Conservation (phyloP, 768 basidiomycete genomes). For the Amanita molliuscula region DNA sequence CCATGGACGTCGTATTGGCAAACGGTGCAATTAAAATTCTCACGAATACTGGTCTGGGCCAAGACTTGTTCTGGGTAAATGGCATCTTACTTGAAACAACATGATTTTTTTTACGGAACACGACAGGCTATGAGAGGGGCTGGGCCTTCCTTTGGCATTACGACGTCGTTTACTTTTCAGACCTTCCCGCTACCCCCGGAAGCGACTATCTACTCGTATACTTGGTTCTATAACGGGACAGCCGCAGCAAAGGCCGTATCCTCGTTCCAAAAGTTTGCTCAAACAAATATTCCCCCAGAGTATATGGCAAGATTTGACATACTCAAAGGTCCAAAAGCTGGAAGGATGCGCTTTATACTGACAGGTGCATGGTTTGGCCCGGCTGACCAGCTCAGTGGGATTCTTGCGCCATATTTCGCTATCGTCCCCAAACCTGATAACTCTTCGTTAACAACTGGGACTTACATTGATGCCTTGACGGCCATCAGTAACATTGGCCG, state of each 20-base stretch:
- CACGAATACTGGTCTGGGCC: conserved; percentile 18
- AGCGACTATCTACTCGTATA: conserved; percentile 25
- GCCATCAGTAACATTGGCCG: conserved; percentile 16
- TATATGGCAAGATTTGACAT: background rate
- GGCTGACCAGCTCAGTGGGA: conserved; percentile 4
- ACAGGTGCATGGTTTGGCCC: conserved; percentile 13
- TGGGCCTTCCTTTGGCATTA: conserved; percentile 28
- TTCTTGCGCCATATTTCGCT: conserved; percentile 11
- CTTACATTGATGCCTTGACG: conserved; percentile 23
- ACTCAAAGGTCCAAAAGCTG: background rate
- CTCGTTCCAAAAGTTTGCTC: conserved; percentile 5
- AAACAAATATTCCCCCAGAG: background rate
- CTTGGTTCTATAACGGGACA: conserved; percentile 23
- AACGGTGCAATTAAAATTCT: conserved; percentile 23
- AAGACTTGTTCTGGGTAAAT: conserved; percentile 37
- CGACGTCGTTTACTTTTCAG: conserved; percentile 24
- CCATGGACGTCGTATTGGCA: conserved; percentile 32
- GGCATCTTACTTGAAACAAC: background rate
- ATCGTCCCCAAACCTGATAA: conserved; percentile 1
- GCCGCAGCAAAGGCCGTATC: conserved; percentile 22
- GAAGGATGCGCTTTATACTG: background rate
- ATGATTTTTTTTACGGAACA: background rate
- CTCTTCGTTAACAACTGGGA: conserved; percentile 10
- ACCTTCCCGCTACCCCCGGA: conserved; percentile 26
- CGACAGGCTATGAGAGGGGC: conserved; percentile 29